A percentile compares a stretch with the other conserved stretches of the same genome.
These are phyloP conservation scores for Yarrowia galli DNA, from an alignment of 1,139 yeast species.

Conservation along the genomic window DNA sequence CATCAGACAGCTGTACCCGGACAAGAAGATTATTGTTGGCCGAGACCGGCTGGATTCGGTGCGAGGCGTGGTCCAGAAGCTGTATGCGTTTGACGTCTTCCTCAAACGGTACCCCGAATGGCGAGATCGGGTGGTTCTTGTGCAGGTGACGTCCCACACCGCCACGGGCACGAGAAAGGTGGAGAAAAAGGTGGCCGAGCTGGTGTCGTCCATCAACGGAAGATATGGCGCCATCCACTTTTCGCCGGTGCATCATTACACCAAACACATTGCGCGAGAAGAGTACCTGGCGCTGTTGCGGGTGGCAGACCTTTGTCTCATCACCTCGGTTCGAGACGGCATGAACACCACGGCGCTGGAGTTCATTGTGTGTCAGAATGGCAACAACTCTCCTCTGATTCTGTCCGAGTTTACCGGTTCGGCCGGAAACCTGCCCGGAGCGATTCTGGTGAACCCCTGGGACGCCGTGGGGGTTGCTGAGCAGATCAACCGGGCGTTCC, in stretches of 20 bases:
- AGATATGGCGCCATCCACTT: conserved; percentile 80
- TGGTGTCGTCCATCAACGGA: conserved; percentile 66
- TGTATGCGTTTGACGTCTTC: conserved; percentile 91
- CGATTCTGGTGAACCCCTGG: conserved; percentile 94
- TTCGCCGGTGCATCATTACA: conserved; percentile 89
- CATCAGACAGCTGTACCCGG: conserved; percentile 71
- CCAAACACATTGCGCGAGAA: conserved; percentile 83
- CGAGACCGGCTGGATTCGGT: conserved; percentile 94
- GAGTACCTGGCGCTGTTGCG: conserved; percentile 88
- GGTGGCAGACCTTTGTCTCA: conserved; percentile 88
- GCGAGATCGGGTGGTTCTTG: conserved; percentile 84
- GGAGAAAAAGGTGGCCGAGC: conserved; percentile 79
- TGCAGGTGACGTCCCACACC: conserved; percentile 88
- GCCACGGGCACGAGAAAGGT: conserved; percentile 57
- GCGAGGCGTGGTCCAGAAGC: conserved; percentile 94
- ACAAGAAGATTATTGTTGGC: conserved; percentile 87
- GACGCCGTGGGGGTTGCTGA: conserved; percentile 92
- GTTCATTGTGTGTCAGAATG: conserved; percentile 85
- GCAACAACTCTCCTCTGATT: conserved; percentile 74
- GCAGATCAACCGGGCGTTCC: conserved; percentile 75
- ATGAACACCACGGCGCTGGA: conserved; percentile 96
- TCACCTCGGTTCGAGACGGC: conserved; percentile 93
- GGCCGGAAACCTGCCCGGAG: conserved; percentile 77
- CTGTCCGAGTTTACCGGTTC: conserved; percentile 95
- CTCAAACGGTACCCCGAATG: conserved; percentile 91